Evolutionary conservation across 2,329 filamentous ascomycete genomes (phyloP).

Genomic region (Lizonia empirigonia): DNA sequence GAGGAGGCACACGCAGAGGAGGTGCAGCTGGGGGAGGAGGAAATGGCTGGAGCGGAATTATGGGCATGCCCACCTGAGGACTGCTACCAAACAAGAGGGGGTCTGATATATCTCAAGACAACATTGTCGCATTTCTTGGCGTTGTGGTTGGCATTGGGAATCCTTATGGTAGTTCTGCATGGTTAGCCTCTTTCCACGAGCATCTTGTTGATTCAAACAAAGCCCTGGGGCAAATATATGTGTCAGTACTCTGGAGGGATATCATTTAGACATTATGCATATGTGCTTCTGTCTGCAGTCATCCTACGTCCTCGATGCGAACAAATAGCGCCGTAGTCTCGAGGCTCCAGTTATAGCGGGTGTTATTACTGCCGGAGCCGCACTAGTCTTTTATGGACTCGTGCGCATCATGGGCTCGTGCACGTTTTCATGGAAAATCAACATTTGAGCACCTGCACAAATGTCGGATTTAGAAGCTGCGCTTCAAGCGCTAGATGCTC

Average conservation of each 20-base stretch:
- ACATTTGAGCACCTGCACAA: too few relatives aligned
- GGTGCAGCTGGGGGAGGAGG: slow-evolving; percentile 14
- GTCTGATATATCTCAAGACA: not conserved
- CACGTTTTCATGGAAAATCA: too few relatives aligned
- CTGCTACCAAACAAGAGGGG: not conserved
- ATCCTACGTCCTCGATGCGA: not conserved
- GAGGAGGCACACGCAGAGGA: slow-evolving; percentile 18
- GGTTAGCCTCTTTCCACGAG: not conserved
- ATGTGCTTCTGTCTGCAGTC: not conserved
- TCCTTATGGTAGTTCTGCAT: not conserved
- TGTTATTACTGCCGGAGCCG: not conserved
- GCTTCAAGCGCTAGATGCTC: too few relatives aligned
- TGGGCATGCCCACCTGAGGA: slow-evolving; percentile 38
- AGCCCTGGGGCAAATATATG: not conserved
- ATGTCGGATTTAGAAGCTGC: too few relatives aligned
- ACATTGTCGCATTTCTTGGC: slow-evolving; percentile 1
- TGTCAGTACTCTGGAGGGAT: not conserved
- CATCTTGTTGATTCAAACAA: not conserved
- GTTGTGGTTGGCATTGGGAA: not conserved
- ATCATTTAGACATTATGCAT: not conserved
- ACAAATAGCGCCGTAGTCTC: not conserved
- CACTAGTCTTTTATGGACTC: too few relatives aligned
- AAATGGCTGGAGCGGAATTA: slow-evolving; percentile 22
- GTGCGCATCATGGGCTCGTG: too few relatives aligned
- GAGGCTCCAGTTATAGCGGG: slow-evolving; percentile 1